Evolutionary conservation across 768 basidiomycete species (phyloP), one percentile per base, ranked within the genome.

Genomic region (Lactarius trivialis): DNA sequence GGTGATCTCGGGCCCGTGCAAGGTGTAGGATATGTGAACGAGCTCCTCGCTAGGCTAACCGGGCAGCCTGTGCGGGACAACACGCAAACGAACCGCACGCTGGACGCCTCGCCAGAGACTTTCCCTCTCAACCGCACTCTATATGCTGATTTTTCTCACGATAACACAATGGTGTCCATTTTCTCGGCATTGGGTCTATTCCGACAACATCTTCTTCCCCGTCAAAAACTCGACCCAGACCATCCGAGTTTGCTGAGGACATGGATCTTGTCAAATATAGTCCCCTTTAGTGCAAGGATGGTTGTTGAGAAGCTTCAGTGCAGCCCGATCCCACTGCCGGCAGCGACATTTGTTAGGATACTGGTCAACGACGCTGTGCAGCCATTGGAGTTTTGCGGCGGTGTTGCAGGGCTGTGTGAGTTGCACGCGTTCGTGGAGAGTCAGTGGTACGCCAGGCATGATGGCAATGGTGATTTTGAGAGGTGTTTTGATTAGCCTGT

Each of bases 21-120:
- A 70, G 91, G 91, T 34, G 85, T 93, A 4, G 93, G 93, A 7
- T 96, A 89, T 71, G 78, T 90, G 69, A 93, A 93, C 71, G 93
- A 95, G 74, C 81, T 96, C n/a, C 71, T 95, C 24, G 89, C 91
- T 0, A 83, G 94, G 12, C 78, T 96, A 48, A 89, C 86, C 0
- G 78, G 78, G 17, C 72, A 71, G 17, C 81, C 84, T 1, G 87
- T 91, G 32, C 71, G 70, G 43, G 90, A 92, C 72, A 69, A 79
- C 64, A 92, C 90, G 0, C 86, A 88, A 67, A 89, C 88, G 2
- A 93, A 93, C 72, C 73, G 72, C 11, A 93, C 91, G 0, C 79
- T 94, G 33, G 85, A 88, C 69, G 68, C 76, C 0, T 78, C 80
- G 4, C 82, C 83, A 0, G 67, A 67, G 14, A 91, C 88, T 0